Evolutionary conservation across 2,329 filamentous ascomycete genomes (phyloP).

Genomic region (Furcasterigmium furcatum): DNA sequence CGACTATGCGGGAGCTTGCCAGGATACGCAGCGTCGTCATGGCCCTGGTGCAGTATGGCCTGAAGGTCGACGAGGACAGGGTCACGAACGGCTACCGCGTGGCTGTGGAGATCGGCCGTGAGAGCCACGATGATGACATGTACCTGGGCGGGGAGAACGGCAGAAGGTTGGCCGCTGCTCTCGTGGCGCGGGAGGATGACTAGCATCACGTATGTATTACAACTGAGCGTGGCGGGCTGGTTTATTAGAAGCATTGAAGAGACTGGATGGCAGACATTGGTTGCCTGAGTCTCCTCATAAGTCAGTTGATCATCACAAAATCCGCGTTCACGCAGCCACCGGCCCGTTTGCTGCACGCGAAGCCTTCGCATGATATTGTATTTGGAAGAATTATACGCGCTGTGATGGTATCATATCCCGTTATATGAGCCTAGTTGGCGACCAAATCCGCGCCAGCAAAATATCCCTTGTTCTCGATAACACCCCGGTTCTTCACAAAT

Average conservation of each 20-base stretch:
- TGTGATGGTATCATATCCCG: no score
- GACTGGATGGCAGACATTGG: no score
- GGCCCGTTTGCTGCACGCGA: neutral
- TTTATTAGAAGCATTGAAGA: no score
- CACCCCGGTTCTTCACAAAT: conserved; percentile 84
- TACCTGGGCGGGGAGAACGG: conserved; percentile 59
- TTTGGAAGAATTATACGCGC: neutral
- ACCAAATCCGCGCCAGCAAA: conserved; percentile 80
- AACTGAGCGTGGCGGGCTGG: no score
- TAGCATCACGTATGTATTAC: neutral
- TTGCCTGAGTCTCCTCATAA: no score
- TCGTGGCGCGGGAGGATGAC: conserved; percentile 13
- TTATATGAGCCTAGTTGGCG: conserved; percentile 21
- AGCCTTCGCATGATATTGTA: no score
- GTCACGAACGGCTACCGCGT: conserved; percentile 80
- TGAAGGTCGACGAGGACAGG: conserved; percentile 87
- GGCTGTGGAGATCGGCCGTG: conserved; percentile 69
- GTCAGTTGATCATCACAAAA: no score
- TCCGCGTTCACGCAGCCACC: no score
- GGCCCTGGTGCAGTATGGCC: conserved; percentile 75
- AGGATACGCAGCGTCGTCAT: conserved; percentile 78
- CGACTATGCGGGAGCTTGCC: conserved; percentile 84
- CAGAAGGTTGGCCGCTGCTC: conserved; percentile 41
- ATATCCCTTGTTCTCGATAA: conserved; percentile 98
- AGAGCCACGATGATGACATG: conserved; percentile 55